These are phyloP conservation scores for Naganishia antarctica DNA, from an alignment of 768 basidiomycete species.

Conservation along the genomic window DNA sequence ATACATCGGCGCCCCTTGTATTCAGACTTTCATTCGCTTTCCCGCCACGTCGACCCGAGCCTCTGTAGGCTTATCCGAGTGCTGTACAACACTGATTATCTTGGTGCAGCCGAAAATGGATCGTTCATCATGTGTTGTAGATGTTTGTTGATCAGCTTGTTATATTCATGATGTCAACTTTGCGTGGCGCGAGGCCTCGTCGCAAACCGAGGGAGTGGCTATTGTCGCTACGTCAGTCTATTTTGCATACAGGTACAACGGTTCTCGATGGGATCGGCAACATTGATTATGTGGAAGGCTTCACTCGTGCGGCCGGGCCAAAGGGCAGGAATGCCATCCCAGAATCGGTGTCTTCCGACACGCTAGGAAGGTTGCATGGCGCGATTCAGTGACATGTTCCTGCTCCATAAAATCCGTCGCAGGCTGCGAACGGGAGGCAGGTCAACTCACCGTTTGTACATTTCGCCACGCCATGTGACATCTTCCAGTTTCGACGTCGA, in stretches of 20 bases:
- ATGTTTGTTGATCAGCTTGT: background rate
- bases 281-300: background rate
- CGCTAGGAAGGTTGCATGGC: constrained; percentile 2
- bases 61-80: too few relatives aligned
- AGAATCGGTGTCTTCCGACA: constrained; percentile 38
- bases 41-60: background rate
- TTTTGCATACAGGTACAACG: background rate
- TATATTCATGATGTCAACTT: background rate
- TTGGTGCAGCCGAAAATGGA: too few relatives aligned
- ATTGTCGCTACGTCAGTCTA: background rate
- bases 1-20: constrained; percentile 6
- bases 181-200: too few relatives aligned
- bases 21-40: background rate
- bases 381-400: background rate
- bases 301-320: constrained; percentile 21
- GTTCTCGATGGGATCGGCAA: background rate
- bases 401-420: background rate
- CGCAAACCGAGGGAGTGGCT: too few relatives aligned
- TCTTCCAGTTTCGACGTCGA: constrained; percentile 36
- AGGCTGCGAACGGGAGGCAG: too few relatives aligned
- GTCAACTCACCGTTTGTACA: constrained; percentile 40
- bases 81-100: too few relatives aligned
- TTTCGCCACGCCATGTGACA: constrained; percentile 46
- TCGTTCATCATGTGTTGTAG: background rate
- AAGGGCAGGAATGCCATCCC: constrained; percentile 39